Conservation (phyloP, 1,139 yeast species). For the Meyerozyma carpophila region DNA sequence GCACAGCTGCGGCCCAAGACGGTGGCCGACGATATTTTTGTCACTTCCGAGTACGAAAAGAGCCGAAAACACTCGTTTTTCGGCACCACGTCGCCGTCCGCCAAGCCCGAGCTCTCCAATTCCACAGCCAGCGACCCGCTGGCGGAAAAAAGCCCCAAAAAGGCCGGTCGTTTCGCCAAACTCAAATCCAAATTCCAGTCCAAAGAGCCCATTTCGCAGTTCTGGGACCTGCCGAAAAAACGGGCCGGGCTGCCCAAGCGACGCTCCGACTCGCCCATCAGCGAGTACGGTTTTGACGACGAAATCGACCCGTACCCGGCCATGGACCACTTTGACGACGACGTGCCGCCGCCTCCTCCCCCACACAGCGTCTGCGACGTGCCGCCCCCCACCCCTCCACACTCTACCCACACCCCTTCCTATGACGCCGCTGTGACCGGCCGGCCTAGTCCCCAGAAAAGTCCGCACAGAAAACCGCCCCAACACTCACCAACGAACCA, state of each 20-base stretch:
- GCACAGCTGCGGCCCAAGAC: slow-evolving; percentile 7
- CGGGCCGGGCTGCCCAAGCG: slow-evolving; percentile 3
- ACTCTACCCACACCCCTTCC: slow-evolving; percentile 5
- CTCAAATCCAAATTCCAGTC: slow-evolving; percentile 27
- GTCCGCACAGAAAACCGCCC: slow-evolving; percentile 17
- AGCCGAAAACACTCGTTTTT: slow-evolving; percentile 4
- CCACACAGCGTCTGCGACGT: slow-evolving; percentile 8
- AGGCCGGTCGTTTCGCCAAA: slow-evolving; percentile 20
- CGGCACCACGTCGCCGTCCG: slow-evolving; percentile 3
- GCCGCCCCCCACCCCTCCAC: slow-evolving; percentile 5
- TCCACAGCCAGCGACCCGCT: slow-evolving; percentile 1
- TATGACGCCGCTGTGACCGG: too few relatives aligned
- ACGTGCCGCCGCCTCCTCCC: slow-evolving; percentile 15
- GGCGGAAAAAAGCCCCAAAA: neutral
- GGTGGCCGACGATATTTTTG: slow-evolving; percentile 25
- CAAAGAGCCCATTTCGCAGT: slow-evolving; percentile 30
- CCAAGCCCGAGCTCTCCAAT: neutral
- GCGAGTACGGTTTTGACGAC: slow-evolving; percentile 12
- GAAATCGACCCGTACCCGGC: slow-evolving; percentile 17
- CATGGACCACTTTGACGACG: slow-evolving; percentile 12
- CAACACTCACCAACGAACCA: slow-evolving; percentile 1
- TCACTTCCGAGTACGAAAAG: slow-evolving; percentile 5
- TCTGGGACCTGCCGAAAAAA: slow-evolving; percentile 13
- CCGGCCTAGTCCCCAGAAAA: too few relatives aligned
- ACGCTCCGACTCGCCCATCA: slow-evolving; percentile 15